Percentiles rank a stretch among this genome's conserved stretches.
Conservation (phyloP, 148 eudicot genomes). For the Salicornia ramosissima region DNA sequence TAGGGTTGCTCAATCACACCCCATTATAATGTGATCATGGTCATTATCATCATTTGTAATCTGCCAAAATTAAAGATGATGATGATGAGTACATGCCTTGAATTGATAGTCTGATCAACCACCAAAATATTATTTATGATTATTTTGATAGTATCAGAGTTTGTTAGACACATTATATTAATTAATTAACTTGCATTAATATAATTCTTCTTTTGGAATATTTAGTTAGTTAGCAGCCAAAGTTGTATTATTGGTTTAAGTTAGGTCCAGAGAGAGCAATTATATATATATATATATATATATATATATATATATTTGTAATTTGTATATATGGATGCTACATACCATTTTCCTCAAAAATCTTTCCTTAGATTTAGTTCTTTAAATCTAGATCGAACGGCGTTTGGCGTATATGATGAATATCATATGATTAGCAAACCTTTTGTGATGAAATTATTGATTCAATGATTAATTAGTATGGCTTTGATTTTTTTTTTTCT, state of each 20-base stretch:
- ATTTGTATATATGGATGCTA: too few species aligned
- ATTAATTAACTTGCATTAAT: not conserved
- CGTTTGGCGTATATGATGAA: constrained; percentile 2
- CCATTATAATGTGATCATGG: constrained; percentile 8
- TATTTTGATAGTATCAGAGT: not conserved
- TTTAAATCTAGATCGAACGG: constrained; percentile 5
- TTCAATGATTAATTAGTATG: not conserved
- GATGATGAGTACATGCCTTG: constrained; percentile 12
- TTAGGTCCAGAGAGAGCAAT: not conserved
- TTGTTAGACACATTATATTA: constrained; percentile 5
- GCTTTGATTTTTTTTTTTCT: not conserved
- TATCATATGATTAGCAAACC: not conserved
- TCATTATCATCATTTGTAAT: constrained; percentile 9
- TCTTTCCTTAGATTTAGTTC: constrained; percentile 18
- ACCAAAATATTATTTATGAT: not conserved
- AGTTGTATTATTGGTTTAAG: constrained; percentile 18
- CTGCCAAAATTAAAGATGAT: too few species aligned
- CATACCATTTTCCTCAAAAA: not conserved
- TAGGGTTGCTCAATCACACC: too few species aligned
- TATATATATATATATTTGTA: too few species aligned
- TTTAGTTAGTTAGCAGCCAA: not conserved
- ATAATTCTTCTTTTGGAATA: too few species aligned
- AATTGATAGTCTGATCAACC: not conserved
- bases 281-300: too few species aligned
- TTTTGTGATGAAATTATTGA: constrained; percentile 1